phyloP scores from a whole-genome alignment of 495 filamentous ascomycete genomes.

The Baudoinia panamericana region DNA sequence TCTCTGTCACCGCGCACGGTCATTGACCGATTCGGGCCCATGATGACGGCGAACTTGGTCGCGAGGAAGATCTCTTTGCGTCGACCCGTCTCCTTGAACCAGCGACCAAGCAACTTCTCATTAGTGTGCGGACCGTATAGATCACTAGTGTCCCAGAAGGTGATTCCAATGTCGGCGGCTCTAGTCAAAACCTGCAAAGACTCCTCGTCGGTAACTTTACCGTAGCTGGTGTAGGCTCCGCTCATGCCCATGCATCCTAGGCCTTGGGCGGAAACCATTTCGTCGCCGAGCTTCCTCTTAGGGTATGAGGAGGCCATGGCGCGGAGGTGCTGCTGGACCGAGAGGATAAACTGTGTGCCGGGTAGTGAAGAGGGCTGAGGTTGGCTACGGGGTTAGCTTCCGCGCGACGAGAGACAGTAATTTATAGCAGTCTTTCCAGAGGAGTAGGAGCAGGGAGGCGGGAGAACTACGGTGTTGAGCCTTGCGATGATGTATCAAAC shows the following conservation, averaged over 20 bases:
- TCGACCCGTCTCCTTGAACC: slow-evolving; percentile 39
- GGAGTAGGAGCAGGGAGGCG: too few species aligned
- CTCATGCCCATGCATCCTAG: slow-evolving; percentile 35
- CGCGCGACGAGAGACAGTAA: too few species aligned
- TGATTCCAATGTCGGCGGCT: slow-evolving; percentile 22
- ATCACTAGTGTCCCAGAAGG: slow-evolving; percentile 23
- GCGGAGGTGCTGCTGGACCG: not conserved
- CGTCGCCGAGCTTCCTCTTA: slow-evolving; percentile 31
- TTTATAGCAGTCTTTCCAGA: too few species aligned
- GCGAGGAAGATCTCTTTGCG: slow-evolving; percentile 44
- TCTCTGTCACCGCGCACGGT: slow-evolving; percentile 39
- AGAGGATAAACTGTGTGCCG: not conserved
- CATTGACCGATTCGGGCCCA: slow-evolving; percentile 14
- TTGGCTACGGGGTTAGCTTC: too few species aligned
- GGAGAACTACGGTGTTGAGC: too few species aligned
- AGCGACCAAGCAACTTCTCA: slow-evolving; percentile 42
- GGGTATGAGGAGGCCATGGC: slow-evolving; percentile 19
- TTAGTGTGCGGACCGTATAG: slow-evolving; percentile 28
- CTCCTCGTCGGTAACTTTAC: slow-evolving; percentile 19
- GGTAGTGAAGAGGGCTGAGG: not conserved
- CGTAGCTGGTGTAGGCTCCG: slow-evolving; percentile 10
- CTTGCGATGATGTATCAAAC: too few species aligned
- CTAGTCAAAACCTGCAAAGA: slow-evolving; percentile 18
- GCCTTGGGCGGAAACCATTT: slow-evolving; percentile 30
- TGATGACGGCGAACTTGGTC: slow-evolving; percentile 39